Percentiles rank a stretch among this genome's conserved stretches.
Evolutionary conservation across 306 rosid species (phyloP).

Genomic region (Cicer pinnatifidum): DNA sequence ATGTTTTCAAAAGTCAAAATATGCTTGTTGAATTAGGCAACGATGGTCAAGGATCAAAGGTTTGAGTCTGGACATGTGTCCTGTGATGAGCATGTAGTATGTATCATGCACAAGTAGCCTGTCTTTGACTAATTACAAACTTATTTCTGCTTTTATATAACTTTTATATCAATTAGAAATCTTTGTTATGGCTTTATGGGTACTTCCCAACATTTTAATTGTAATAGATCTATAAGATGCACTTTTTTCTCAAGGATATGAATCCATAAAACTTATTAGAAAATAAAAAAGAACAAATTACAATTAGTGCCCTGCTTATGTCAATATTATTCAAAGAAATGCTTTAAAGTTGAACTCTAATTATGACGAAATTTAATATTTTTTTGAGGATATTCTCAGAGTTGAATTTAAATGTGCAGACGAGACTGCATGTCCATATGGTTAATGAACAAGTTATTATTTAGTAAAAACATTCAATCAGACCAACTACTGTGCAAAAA

Average conservation of each 20-base stretch:
- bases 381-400: constrained; percentile 1
- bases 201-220: constrained; percentile 4
- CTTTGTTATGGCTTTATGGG: background rate
- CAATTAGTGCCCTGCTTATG: constrained; percentile 4
- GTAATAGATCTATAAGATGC: constrained; percentile 3
- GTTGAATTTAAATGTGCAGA: constrained; percentile 13
- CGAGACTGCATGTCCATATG: constrained; percentile 24
- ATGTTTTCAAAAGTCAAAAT: constrained; percentile 35
- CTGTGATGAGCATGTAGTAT: constrained; percentile 15
- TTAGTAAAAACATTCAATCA: constrained; percentile 3
- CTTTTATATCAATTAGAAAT: background rate
- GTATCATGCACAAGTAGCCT: constrained; percentile 35
- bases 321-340: background rate
- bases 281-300: constrained; percentile 7
- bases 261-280: constrained; percentile 18
- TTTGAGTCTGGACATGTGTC: constrained; percentile 15
- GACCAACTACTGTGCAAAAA: background rate
- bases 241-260: constrained; percentile 14
- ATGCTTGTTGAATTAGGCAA: constrained; percentile 37
- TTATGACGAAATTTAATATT: constrained; percentile 3
- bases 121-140: background rate
- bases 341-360: constrained; percentile 7
- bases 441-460: constrained; percentile 21
- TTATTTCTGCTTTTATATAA: constrained; percentile 22
- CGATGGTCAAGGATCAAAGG: constrained; percentile 7